A percentile compares a stretch with the other conserved stretches of the same genome.
phyloP scores from a whole-genome alignment of 257 asterid species.

The Forsythia viridissima region DNA sequence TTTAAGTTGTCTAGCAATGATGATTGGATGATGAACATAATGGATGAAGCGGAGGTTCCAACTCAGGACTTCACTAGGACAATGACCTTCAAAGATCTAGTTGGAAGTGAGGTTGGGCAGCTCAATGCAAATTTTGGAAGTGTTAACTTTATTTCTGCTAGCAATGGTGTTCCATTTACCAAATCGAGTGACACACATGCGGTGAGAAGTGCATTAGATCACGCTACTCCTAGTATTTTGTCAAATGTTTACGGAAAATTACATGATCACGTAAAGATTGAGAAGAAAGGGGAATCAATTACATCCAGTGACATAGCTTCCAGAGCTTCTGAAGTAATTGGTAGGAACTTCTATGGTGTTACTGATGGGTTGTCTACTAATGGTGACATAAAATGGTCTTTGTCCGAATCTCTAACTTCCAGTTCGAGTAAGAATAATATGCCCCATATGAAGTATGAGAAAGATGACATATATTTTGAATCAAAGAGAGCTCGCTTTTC shows the following conservation, averaged over 20 bases:
- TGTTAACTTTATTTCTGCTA: constrained; percentile 20
- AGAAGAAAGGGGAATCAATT: constrained; percentile 11
- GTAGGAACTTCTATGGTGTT: constrained; percentile 21
- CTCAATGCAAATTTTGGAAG: constrained; percentile 18
- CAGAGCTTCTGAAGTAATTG: constrained; percentile 10
- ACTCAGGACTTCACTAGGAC: constrained; percentile 18
- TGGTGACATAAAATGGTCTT: constrained; percentile 24
- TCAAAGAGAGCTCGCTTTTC: constrained; percentile 29
- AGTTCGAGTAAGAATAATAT: constrained; percentile 15
- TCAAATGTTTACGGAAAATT: constrained; percentile 10
- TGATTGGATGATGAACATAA: constrained; percentile 23
- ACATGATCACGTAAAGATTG: constrained; percentile 18
- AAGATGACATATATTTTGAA: constrained; percentile 18
- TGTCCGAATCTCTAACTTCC: constrained; percentile 19
- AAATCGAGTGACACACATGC: not conserved
- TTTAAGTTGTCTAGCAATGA: constrained; percentile 21
- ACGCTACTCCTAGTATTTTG: not conserved
- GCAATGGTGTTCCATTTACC: constrained; percentile 13
- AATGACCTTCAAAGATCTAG: constrained; percentile 17
- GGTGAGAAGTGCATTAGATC: constrained; percentile 3
- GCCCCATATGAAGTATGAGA: constrained; percentile 26
- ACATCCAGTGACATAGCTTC: not conserved
- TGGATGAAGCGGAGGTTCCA: constrained; percentile 25
- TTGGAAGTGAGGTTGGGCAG: constrained; percentile 21
- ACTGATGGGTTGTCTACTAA: constrained; percentile 15